Evolutionary conservation across 225 moss, liverwort and hornwort species (phyloP).

Genomic region (Polytrichum commune): DNA sequence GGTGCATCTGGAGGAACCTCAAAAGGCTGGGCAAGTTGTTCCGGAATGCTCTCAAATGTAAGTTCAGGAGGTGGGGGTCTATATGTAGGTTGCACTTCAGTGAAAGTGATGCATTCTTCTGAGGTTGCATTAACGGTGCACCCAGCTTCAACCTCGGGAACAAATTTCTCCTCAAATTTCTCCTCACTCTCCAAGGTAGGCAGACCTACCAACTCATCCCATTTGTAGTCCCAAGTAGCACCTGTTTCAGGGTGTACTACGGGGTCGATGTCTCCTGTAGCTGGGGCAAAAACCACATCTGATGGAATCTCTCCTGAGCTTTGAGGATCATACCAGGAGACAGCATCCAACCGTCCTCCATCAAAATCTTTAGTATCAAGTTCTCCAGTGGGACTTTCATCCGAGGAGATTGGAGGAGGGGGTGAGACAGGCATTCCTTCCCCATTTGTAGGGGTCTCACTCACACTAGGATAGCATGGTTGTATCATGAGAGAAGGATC

Average conservation of each 20-base stretch:
- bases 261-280: conserved; percentile 26
- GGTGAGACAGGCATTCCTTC: conserved; percentile 32
- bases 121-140: conserved; percentile 11
- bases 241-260: conserved; percentile 37
- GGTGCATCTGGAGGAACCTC: conserved; percentile 16
- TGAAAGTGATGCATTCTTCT: conserved; percentile 14
- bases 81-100: conserved; percentile 11
- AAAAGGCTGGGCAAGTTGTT: conserved; percentile 17
- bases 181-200: conserved; percentile 29
- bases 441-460: conserved; percentile 19
- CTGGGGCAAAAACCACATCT: conserved; percentile 31
- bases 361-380: conserved; percentile 35
- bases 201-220: conserved; percentile 45
- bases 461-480: conserved; percentile 28
- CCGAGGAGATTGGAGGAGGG: conserved; percentile 32
- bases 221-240: conserved; percentile 34
- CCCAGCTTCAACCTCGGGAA: conserved; percentile 8
- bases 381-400: conserved; percentile 35
- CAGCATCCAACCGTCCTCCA: conserved; percentile 45
- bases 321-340: conserved; percentile 59
- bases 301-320: conserved; percentile 41
- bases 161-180: conserved; percentile 5
- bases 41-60: neutral
- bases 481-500: conserved; percentile 88
- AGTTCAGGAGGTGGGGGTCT: conserved; percentile 15